phyloP scores from a whole-genome alignment of 257 asterid species.

The Ligustrum vulgare region DNA sequence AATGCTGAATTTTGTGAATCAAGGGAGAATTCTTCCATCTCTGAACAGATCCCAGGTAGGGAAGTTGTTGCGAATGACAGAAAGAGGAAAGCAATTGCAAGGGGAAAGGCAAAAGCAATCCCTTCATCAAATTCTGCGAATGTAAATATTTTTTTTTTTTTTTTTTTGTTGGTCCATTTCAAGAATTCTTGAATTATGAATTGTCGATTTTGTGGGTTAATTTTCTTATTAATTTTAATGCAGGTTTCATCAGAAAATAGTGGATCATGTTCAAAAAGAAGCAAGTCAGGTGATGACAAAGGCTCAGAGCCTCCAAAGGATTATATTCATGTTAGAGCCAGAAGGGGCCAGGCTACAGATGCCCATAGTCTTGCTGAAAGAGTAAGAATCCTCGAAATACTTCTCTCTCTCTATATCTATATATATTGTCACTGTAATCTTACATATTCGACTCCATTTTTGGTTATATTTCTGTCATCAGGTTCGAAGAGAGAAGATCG shows the following conservation, averaged over 20 bases:
- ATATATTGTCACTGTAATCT: neutral
- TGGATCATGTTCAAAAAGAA: slow-evolving; percentile 59
- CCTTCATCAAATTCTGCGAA: slow-evolving; percentile 34
- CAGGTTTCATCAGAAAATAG: slow-evolving; percentile 58
- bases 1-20: slow-evolving; percentile 54
- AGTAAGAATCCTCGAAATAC: slow-evolving; percentile 33
- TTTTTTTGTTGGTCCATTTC: neutral
- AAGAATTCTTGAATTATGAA: neutral
- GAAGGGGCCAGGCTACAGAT: slow-evolving; percentile 96
- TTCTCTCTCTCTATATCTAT: too few relatives aligned
- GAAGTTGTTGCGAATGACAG: slow-evolving; percentile 42
- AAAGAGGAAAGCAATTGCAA: slow-evolving; percentile 64
- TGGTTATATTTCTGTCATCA: slow-evolving; percentile 20
- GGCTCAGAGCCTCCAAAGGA: slow-evolving; percentile 71
- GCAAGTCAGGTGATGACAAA: slow-evolving; percentile 37
- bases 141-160: slow-evolving; percentile 31
- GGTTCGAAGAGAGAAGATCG: slow-evolving; percentile 90
- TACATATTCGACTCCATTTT: neutral
- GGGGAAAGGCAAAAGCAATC: slow-evolving; percentile 59
- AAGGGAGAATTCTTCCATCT: slow-evolving; percentile 67
- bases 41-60: slow-evolving; percentile 59
- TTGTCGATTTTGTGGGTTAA: neutral
- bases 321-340: slow-evolving; percentile 91
- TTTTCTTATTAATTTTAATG: slow-evolving; percentile 10
- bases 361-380: slow-evolving; percentile 97